phyloP scores from a whole-genome alignment of 805 yeast species.

The Candida orba region DNA sequence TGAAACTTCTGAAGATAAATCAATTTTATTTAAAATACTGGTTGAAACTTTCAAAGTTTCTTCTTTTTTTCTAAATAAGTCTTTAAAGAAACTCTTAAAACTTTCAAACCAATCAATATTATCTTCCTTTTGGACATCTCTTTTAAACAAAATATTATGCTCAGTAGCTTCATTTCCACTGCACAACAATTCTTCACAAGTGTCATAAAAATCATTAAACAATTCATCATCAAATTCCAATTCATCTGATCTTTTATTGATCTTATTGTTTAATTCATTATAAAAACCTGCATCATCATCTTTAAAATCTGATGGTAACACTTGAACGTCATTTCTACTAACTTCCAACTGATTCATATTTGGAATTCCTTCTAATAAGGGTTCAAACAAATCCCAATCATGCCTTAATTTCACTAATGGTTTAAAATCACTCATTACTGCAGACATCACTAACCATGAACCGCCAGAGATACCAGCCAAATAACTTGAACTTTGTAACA shows the following conservation, averaged over 20 bases:
- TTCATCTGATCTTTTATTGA: constrained; percentile 4
- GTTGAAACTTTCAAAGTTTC: constrained; percentile 9
- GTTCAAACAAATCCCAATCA: constrained; percentile 38
- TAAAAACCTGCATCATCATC: constrained; percentile 19
- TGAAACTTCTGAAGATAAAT: constrained; percentile 18
- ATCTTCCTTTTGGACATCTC: constrained; percentile 11
- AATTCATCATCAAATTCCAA: not conserved
- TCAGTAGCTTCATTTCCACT: constrained; percentile 6
- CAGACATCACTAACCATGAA: constrained; percentile 53
- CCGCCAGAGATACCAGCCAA: constrained; percentile 81
- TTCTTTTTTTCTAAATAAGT: constrained; percentile 22
- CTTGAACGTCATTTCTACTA: constrained; percentile 22
- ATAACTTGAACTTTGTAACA: constrained; percentile 64
- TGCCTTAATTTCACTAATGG: constrained; percentile 30
- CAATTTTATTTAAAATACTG: constrained; percentile 15
- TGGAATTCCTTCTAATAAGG: constrained; percentile 51
- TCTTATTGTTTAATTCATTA: constrained; percentile 14
- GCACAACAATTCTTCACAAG: constrained; percentile 12
- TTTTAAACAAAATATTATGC: not conserved
- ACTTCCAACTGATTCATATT: constrained; percentile 37
- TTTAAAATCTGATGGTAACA: constrained; percentile 16
- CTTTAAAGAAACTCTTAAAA: constrained; percentile 19
- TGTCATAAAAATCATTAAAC: constrained; percentile 19
- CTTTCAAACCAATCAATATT: constrained; percentile 14
- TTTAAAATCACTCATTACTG: constrained; percentile 31